Conservation (phyloP, 75 land plant species). For the Picea sitchensis region DNA sequence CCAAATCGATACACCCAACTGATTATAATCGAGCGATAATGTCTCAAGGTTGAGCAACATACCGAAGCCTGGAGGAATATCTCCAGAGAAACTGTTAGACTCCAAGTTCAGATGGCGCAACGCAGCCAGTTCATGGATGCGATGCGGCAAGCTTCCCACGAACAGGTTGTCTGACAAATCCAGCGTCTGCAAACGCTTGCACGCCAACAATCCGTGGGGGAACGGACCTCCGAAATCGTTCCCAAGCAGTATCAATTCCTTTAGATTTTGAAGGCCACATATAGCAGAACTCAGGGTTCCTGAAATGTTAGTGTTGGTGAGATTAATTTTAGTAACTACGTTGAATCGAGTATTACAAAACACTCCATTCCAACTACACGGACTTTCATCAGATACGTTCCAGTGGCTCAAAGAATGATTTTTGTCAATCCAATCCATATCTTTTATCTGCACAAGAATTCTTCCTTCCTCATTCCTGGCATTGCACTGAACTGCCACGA, state of each 20-base stretch:
- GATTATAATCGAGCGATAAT: constrained; percentile 21
- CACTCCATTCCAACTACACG: constrained; percentile 38
- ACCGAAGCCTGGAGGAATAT: constrained; percentile 34
- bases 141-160: constrained; percentile 44
- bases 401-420: not conserved
- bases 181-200: not conserved
- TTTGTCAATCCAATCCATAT: not conserved
- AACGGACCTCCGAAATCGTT: not conserved
- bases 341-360: constrained; percentile 5
- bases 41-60: constrained; percentile 34
- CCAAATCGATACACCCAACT: constrained; percentile 24
- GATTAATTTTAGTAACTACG: constrained; percentile 25
- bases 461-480: too few species aligned
- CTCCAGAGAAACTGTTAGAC: constrained; percentile 24
- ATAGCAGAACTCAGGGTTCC: constrained; percentile 38
- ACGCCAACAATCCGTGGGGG: not conserved
- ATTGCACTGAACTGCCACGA: too few species aligned
- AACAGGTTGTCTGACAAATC: constrained; percentile 18
- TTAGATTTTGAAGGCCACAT: constrained; percentile 23
- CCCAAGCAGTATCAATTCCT: constrained; percentile 14
- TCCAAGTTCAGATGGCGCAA: constrained; percentile 35
- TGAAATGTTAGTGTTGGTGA: constrained; percentile 28
- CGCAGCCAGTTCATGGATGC: constrained; percentile 32
- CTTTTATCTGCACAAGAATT: too few species aligned
- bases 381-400: not conserved